Conservation (phyloP, 177 flowering plant species). For the Tripterygium wilfordii region DNA sequence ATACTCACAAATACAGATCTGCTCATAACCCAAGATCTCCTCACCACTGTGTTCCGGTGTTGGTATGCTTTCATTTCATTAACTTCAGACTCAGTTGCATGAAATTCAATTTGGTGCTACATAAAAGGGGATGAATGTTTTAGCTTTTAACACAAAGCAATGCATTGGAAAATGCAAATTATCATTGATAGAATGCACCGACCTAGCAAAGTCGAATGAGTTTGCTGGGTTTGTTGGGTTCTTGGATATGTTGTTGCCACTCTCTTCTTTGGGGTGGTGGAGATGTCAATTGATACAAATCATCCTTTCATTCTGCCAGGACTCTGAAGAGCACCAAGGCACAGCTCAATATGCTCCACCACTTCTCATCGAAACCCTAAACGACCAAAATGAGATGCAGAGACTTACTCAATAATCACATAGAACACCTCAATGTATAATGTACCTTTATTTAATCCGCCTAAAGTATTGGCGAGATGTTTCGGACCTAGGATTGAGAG, state of each 20-base stretch:
- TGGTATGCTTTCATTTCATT: constrained; percentile 64
- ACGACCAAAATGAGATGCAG: constrained; percentile 76
- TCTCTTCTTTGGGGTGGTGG: constrained; percentile 88
- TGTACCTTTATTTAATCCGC: too few species aligned
- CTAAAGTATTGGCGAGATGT: too few species aligned
- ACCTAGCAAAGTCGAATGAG: too few species aligned
- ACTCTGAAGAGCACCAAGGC: constrained; percentile 94
- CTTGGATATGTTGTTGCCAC: constrained; percentile 86
- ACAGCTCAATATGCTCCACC: constrained; percentile 92
- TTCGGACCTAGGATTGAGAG: too few species aligned
- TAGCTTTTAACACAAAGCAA: too few species aligned
- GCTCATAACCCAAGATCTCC: constrained; percentile 84
- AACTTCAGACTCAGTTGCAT: too few species aligned
- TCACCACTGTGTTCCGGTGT: constrained; percentile 90
- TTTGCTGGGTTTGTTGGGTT: constrained; percentile 71
- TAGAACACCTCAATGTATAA: too few species aligned
- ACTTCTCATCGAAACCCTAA: constrained; percentile 79
- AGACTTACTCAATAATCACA: constrained; percentile 66
- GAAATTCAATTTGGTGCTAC: too few species aligned
- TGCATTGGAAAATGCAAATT: too few species aligned
- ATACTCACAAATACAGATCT: constrained; percentile 72
- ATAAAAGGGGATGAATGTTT: too few species aligned
- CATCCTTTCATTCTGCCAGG: constrained; percentile 80
- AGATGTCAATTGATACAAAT: constrained; percentile 93
- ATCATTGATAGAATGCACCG: too few species aligned